Base-by-base conservation (phyloP, 176 grass and related monocot genomes). In the Chrysopogon serrulatus region DNA sequence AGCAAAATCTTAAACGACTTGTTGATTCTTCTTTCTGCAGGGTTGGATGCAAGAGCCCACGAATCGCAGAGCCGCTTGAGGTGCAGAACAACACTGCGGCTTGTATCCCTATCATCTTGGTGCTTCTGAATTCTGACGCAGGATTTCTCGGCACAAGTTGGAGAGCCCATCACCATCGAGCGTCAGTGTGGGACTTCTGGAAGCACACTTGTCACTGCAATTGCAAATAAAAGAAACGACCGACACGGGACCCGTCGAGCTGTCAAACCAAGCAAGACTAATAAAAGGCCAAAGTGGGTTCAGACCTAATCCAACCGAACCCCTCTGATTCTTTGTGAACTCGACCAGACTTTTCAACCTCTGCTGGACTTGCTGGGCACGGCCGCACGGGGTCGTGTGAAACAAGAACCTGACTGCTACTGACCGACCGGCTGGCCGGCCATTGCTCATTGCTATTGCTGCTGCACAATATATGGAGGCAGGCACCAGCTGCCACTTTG, bases 291-390 rank as follows among this genome's bases (percentile, higher is more conserved):
- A 41, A 51, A 32, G 84, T 80, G 59, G 42, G 27, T 53, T 40
- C 57, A 51, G 57, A 42, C 77, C 84, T 73, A 73, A 80, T 26
- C 68, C 24, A 73, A 86, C 76, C 56, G 51, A 54, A 74, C 44
- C 4, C 39, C 8, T 28, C 41, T 31, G 42, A 30, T 63, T 47
- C 6, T 47, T 47, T 79, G 75, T 71, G 66, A 79, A 37, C 5
- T 33, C 28, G 31, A 71, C 53, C 28, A 49, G 32, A 40, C 42
- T 80, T 86, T 73, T 65, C 76, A 73, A 19, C 33, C 6, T 66
- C 59, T 24, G 15, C 32, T 66, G 42, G 34, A 41, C 68, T 65
- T 54, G 68, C 33, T 42, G 77, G 73, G 31, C 67, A 51, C 66
- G 84, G 21, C 8, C 64, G 31, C 67, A 51, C 66, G 84, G 21